Percentiles rank a stretch among this genome's conserved stretches.
phyloP scores from a whole-genome alignment of 257 asterid species.

The Solanum etuberosum region DNA sequence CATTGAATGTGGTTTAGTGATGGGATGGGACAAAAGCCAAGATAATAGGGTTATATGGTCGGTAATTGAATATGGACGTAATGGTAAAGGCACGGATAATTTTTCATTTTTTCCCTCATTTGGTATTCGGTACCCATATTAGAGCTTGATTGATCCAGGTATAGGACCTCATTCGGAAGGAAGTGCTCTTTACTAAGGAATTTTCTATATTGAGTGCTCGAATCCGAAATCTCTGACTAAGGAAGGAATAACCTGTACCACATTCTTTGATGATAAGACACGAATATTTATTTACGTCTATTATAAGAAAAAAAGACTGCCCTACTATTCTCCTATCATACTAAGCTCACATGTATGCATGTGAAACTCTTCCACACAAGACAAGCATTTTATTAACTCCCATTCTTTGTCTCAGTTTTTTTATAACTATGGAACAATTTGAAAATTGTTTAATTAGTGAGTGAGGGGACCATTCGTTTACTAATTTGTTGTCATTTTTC shows the following conservation, averaged over 20 bases:
- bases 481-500: neutral
- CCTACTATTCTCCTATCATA: neutral
- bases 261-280: neutral
- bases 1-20: neutral
- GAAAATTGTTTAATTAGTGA: neutral
- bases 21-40: neutral
- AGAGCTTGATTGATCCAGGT: no score
- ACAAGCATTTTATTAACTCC: neutral
- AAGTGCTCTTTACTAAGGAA: no score
- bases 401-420: neutral
- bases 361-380: slow-evolving; percentile 7
- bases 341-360: slow-evolving; percentile 17
- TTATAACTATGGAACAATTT: neutral
- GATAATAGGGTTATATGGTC: slow-evolving; percentile 8
- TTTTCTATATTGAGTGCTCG: no score
- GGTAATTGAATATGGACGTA: slow-evolving; percentile 1
- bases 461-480: neutral
- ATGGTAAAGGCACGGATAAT: neutral
- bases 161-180: no score
- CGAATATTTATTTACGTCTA: neutral
- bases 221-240: neutral
- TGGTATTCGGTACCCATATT: no score
- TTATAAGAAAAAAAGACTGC: neutral
- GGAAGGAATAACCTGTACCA: neutral
- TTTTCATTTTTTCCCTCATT: no score